Evolutionary conservation across 768 basidiomycete genomes (phyloP).

Genomic region (Tricholoma bakamatsutake): DNA sequence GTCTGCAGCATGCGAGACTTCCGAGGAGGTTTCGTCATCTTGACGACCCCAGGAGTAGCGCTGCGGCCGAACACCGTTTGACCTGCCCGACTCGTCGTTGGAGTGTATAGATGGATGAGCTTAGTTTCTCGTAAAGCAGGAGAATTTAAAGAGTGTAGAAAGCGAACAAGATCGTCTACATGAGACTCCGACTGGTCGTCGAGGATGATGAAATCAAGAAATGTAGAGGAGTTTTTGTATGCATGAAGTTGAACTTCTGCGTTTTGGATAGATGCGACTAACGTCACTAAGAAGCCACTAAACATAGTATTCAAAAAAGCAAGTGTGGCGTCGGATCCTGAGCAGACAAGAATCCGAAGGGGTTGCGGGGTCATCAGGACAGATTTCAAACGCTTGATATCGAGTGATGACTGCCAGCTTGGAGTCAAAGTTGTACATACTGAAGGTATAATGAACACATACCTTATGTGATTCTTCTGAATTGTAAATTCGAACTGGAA

Average conservation of each 20-base stretch:
- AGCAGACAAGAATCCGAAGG: constrained; percentile 49
- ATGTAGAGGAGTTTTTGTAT: constrained; percentile 22
- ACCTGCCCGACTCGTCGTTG: constrained; percentile 53
- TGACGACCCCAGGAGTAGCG: constrained; percentile 49
- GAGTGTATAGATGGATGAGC: constrained; percentile 68
- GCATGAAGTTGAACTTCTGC: constrained; percentile 35
- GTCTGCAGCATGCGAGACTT: constrained; percentile 53
- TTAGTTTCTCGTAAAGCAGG: constrained; percentile 46
- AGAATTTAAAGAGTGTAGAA: constrained; percentile 35
- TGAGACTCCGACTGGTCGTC: constrained; percentile 60
- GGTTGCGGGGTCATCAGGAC: constrained; percentile 42
- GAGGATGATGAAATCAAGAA: constrained; percentile 59
- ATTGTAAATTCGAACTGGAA: constrained; percentile 56
- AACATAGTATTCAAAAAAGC: constrained; percentile 54
- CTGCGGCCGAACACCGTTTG: constrained; percentile 45
- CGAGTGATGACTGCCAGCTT: constrained; percentile 33
- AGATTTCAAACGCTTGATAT: constrained; percentile 42
- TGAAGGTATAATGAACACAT: not conserved
- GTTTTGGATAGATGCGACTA: constrained; percentile 39
- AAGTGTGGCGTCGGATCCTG: constrained; percentile 51
- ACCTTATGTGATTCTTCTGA: constrained; percentile 56
- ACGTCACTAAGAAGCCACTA: constrained; percentile 42
- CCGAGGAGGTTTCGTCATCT: constrained; percentile 70
- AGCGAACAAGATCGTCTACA: constrained; percentile 50
- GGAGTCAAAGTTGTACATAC: not conserved